A percentile compares a stretch with the other conserved stretches of the same genome.
Conservation (phyloP, 768 basidiomycete genomes). For the Pseudohyphozyma bogoriensis region DNA sequence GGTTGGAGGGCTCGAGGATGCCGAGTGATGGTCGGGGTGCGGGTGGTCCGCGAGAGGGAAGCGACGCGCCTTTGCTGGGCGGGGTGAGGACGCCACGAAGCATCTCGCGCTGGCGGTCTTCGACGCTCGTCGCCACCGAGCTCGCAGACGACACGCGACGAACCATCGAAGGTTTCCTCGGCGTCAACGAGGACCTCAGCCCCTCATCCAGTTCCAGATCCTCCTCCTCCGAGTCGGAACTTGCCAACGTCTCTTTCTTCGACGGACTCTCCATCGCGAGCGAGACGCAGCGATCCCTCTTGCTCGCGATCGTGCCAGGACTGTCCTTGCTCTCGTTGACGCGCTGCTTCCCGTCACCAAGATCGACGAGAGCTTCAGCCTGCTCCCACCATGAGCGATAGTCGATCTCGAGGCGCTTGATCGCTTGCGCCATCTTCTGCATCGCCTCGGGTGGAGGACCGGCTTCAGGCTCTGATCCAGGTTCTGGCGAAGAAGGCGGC, state of each 20-base stretch:
- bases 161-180: background rate
- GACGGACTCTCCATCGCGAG: slow-evolving; percentile 6
- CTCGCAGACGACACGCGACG: background rate
- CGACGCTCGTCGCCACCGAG: slow-evolving; percentile 19
- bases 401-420: slow-evolving; percentile 19
- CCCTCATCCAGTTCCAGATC: background rate
- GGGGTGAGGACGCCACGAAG: slow-evolving; percentile 18
- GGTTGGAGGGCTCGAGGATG: background rate
- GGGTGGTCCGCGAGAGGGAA: slow-evolving; percentile 12
- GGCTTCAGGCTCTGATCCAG: background rate
- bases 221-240: slow-evolving; percentile 16
- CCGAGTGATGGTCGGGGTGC: slow-evolving; percentile 10
- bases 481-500: background rate
- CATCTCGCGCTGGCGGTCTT: slow-evolving; percentile 24
- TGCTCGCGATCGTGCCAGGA: slow-evolving; percentile 10
- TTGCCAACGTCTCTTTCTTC: background rate
- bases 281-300: slow-evolving; percentile 17
- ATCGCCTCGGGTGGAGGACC: background rate
- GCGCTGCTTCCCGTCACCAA: slow-evolving; percentile 25
- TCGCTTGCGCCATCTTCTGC: background rate
- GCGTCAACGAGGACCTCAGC: too few species aligned
- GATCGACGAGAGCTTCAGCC: slow-evolving; percentile 28
- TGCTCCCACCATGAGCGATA: slow-evolving; percentile 31
- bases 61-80: slow-evolving; percentile 13
- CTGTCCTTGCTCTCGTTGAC: too few species aligned